Conservation (phyloP, 176 grass and related monocot genomes). For the Carex scoparia region DNA sequence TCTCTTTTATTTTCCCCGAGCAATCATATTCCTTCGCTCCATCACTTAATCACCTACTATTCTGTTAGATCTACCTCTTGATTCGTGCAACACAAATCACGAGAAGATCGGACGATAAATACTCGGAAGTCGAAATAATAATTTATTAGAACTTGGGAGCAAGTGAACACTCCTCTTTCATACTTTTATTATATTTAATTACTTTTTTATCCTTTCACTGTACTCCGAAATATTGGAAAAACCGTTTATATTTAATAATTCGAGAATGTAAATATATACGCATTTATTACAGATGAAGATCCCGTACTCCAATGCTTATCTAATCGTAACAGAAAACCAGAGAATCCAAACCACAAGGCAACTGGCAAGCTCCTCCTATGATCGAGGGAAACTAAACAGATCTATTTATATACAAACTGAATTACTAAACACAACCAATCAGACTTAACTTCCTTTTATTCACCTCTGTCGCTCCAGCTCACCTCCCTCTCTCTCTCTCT, state of each 20-base stretch:
- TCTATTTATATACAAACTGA: constrained; percentile 30
- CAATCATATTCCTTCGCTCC: not conserved
- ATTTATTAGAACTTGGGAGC: no score
- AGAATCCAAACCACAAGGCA: not conserved
- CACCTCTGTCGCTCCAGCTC: constrained; percentile 3
- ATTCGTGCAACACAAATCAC: not conserved
- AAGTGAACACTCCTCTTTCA: not conserved
- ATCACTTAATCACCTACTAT: not conserved
- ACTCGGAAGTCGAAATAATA: no score
- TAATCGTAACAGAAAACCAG: constrained; percentile 1
- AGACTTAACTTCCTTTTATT: not conserved
- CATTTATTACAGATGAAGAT: not conserved
- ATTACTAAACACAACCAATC: not conserved
- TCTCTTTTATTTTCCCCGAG: not conserved
- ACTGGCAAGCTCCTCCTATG: not conserved
- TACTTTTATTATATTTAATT: not conserved
- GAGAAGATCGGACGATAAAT: not conserved
- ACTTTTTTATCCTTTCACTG: not conserved
- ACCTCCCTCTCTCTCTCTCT: not conserved
- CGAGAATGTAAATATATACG: not conserved
- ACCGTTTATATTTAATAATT: not conserved
- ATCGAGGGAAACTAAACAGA: not conserved
- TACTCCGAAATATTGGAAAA: not conserved
- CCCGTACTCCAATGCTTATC: not conserved
- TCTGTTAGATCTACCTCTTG: not conserved